A percentile compares a stretch with the other conserved stretches of the same genome.
phyloP scores from a whole-genome alignment of 2,329 filamentous ascomycete species.

The Venturiaceae sp. region DNA sequence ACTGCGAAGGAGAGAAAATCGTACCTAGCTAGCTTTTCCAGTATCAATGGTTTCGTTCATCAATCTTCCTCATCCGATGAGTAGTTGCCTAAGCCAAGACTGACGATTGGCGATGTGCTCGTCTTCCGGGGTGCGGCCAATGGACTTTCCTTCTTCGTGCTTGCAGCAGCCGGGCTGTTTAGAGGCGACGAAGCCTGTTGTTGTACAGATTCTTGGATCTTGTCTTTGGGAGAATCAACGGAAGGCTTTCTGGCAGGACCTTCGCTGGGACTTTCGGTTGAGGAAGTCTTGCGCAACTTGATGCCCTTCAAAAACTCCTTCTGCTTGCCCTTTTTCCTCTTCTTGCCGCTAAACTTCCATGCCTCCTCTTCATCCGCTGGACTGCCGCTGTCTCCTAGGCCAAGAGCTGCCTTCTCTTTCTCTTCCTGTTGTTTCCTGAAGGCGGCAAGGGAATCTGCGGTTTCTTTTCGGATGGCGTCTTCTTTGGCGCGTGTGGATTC shows the following conservation, averaged over 20 bases:
- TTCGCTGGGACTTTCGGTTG: conserved; percentile 11
- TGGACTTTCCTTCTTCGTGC: neutral
- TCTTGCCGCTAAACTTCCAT: conserved; percentile 40
- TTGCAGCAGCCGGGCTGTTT: conserved; percentile 12
- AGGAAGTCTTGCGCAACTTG: conserved; percentile 32
- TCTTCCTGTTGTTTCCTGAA: conserved; percentile 52
- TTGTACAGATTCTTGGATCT: neutral
- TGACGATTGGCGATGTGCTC: conserved; percentile 1
- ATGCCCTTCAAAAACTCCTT: conserved; percentile 28
- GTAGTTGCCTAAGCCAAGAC: conserved; percentile 29
- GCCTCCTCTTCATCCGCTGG: conserved; percentile 29
- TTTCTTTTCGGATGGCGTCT: conserved; percentile 47
- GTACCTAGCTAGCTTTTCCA: neutral
- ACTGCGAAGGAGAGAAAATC: neutral
- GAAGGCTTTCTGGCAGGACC: neutral
- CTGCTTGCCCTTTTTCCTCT: conserved; percentile 39
- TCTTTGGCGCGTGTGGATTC: conserved; percentile 49
- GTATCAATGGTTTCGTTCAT: neutral
- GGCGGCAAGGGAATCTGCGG: conserved; percentile 45
- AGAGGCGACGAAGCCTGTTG: conserved; percentile 10
- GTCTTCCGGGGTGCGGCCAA: conserved; percentile 10
- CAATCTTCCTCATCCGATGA: conserved; percentile 35
- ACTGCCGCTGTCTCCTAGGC: neutral
- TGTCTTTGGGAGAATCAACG: neutral
- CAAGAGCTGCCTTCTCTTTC: conserved; percentile 34